Evolutionary conservation across 2,329 filamentous ascomycete species (phyloP), one percentile per base, ranked within the genome.

Genomic region (Macrophomina tecta): DNA sequence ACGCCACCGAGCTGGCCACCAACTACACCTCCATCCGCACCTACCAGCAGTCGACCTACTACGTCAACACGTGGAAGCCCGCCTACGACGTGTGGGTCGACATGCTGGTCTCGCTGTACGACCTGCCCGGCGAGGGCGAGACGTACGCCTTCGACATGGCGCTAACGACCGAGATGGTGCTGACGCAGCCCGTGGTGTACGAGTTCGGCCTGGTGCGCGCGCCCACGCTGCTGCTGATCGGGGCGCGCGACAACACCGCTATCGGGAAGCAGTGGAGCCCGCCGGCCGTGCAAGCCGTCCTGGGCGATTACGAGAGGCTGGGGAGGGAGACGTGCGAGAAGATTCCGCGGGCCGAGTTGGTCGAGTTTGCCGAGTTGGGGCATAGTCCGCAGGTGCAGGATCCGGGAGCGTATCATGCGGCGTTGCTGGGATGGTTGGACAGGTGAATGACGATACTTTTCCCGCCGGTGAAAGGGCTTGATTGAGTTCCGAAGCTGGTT

Each of bases 311-410:
- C 68, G 76, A 82, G 58, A 72, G 83, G 3, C 73, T 87, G 11
- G 85, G 84, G 0, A 80, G 80, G n/a, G 70, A 80, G 67, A 80
- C 82, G 0, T 79, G 79, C 7, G 76, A 72, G 0, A 75, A 77
- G 68, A 83, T 86, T 48, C 81, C 81, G 0, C 77, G 82, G 45
- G 77, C 77, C 40, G 78, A 80, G 8, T 73, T 86, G 62, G 72
- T 85, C 45, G 80, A 81, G 55, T 86, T 86, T 69, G 74, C 79
- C 0, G 78, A 81, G 32, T 70, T 85, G 45, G 85, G 85, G 1
- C 85, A 87, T 68, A 80, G 84, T 42, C 84, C 85, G 14, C 85
- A 86, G 70, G 82, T 86, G 64, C 84, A 85, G 68, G 80, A 81
- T 32, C 83, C 84, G 0, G 77, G 77, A 2, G 73, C 70, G 42